Evolutionary conservation across 148 eudicot genomes (phyloP), one percentile per base, ranked within the genome.

Genomic region (Dysphania ambrosioides): DNA sequence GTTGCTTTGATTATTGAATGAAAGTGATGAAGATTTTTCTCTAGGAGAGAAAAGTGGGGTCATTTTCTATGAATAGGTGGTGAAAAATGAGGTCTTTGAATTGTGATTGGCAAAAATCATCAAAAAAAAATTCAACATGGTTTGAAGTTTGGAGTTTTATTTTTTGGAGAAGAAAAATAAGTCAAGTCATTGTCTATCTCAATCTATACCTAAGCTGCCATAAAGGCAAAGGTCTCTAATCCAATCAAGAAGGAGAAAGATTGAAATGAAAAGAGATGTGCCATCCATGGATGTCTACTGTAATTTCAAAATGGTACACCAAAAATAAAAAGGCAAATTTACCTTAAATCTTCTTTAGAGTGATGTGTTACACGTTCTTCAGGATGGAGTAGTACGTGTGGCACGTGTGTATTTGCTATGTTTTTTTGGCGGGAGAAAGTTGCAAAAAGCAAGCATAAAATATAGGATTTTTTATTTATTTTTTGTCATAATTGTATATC

Each of bases 1-100:
- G 77, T 56, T 72, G 75, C 44, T 53, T 78, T 78, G 66, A 78
- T 72, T 56, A 9, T 29, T 71, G 70, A 35, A 27, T 36, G 80
- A 55, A 72, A 18, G 40, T 49, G 23, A 23, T 2, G 47, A 35
- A 34, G 65, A 51, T 74, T 56, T 76, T 66, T 12, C 32, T 27
- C 35, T 53, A 21, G 29, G 42, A n/a, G 60, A 51, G 62, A 73
- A 32, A 55, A 3, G 9, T 11, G 67, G 77, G 78, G 74, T 51
- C 82, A 65, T 42, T 68, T 79, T 61, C 16, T 24, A n/a, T 30
- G 68, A 66, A 40, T 78, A 57, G 68, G 60, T 66, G 38, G 40
- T 59, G 59, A 72, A 72, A 51, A 72, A 66, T 56, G 72, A 72
- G 67, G 42, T 36, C n/a, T n/a, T n/a, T n/a, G n/a, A n/a, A n/a